Conservation (phyloP, 805 yeast species). For the Metschnikowia noctiluminum region DNA sequence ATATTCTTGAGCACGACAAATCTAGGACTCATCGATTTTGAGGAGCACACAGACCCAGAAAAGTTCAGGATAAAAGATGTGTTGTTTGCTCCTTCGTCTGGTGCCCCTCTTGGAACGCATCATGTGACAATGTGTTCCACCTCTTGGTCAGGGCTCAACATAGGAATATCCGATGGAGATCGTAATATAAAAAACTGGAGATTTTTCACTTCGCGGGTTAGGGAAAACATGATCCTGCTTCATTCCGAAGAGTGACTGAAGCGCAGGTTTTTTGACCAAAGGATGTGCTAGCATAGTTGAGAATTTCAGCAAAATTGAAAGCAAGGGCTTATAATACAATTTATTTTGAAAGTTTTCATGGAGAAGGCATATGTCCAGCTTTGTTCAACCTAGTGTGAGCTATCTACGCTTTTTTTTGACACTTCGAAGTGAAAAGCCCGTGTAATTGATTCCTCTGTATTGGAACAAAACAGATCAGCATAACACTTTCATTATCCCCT, state of each 20-base stretch:
- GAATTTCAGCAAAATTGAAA: too few species aligned
- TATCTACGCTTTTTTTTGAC: too few species aligned
- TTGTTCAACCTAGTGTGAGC: too few species aligned
- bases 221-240: not conserved
- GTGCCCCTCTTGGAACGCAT: conserved; percentile 4
- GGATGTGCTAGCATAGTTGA: too few species aligned
- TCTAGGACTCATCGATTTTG: not conserved
- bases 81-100: conserved; percentile 4
- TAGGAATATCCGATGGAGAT: conserved; percentile 2
- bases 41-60: not conserved
- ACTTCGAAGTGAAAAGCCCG: too few species aligned
- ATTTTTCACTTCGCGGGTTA: not conserved
- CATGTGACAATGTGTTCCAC: conserved; percentile 2
- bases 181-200: conserved; percentile 2
- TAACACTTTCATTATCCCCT: too few species aligned
- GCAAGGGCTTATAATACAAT: too few species aligned
- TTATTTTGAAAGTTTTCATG: too few species aligned
- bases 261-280: too few species aligned
- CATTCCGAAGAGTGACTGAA: not conserved
- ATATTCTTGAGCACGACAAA: conserved; percentile 3
- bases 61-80: conserved; percentile 1
- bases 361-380: too few species aligned
- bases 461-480: too few species aligned
- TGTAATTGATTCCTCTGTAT: too few species aligned
- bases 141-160: conserved; percentile 2